These are phyloP conservation scores for Cylindrotheca closterium DNA, from an alignment of 108 stramenopile genomes.

Conservation along the genomic window DNA sequence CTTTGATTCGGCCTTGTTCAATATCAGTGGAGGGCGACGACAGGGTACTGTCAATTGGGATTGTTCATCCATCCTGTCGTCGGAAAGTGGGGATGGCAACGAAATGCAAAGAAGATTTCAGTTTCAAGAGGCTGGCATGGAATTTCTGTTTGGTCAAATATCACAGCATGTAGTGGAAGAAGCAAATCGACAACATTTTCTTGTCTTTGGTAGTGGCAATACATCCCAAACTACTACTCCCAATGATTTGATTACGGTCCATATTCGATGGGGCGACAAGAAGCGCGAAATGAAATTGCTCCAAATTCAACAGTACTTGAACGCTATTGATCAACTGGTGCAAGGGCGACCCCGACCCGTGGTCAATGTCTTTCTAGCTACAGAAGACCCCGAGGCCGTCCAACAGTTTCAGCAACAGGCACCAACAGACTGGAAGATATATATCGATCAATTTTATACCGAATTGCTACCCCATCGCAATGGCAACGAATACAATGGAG, in stretches of 20 bases:
- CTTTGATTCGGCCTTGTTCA: conserved; percentile 5
- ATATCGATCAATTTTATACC: conserved; percentile 34
- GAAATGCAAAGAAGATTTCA: not conserved
- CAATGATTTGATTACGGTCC: conserved; percentile 53
- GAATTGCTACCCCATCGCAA: conserved; percentile 19
- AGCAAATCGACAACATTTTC: conserved; percentile 48
- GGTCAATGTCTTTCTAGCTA: conserved; percentile 42
- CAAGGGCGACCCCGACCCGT: conserved; percentile 8
- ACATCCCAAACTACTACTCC: too few relatives aligned
- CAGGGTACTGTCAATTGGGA: not conserved
- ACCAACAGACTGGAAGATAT: conserved; percentile 39
- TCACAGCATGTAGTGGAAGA: conserved; percentile 32
- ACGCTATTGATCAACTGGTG: conserved; percentile 31
- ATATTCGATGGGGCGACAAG: conserved; percentile 61
- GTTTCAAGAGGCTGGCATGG: conserved; percentile 27
- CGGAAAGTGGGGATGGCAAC: not conserved
- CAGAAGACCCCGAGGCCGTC: conserved; percentile 52
- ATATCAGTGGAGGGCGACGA: conserved; percentile 1
- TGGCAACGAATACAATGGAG: conserved; percentile 16
- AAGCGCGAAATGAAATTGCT: conserved; percentile 51
- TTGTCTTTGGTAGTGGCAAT: conserved; percentile 38
- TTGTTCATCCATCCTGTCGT: not conserved
- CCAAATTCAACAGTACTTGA: conserved; percentile 34
- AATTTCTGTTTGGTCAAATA: conserved; percentile 44
- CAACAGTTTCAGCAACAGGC: conserved; percentile 19